Base-by-base conservation (phyloP, 2,329 filamentous ascomycete genomes). In the Xylaria polymorpha region DNA sequence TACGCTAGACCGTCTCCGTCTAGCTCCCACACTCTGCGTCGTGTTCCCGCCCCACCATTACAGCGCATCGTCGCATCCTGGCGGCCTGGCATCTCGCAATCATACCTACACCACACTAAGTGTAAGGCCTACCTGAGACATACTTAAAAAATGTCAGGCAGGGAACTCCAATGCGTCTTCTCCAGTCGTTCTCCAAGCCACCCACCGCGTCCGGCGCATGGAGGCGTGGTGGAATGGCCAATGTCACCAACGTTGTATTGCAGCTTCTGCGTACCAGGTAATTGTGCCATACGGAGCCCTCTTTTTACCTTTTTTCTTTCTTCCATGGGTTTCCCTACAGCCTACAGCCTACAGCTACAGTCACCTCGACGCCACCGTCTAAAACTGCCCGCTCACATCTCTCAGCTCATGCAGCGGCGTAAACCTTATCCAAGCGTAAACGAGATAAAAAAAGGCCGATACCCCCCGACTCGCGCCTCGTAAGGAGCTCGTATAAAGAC, bases 21-120 rank as follows among this genome's bases (percentile, higher is more conserved):
- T 68, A 67, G 64, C 35, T 66, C 56, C 58, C 60, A 62, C 44
- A 50, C 63, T 46, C 44, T 41, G 64, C 59, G 55, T 60, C 60
- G 64, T 48, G 64, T 69, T 64, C 67, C 67, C 67, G 64, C 64
- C 61, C 64, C 67, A 67, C 64, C 67, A 56, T 56, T 53, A 65
- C 56, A 66, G 20, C 41, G 29, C 48, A 55, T 41, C 20, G 53
- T 61, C 32, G 35, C 62, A 59, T 63, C 61, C 29, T 53, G 14
- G 14, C 59, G 32, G 32, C 32, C n/a, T 51, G 14, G 14, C 59
- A 48, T 62, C 29, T 53, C 35, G 35, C 57, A 46, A 32, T 29
- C 55, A 20, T 22, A n/a, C n/a, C n/a, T n/a, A 43, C 9, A 9
- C 48, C 41, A 18, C 41, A 44, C 20, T 4, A 29, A 29, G 25